phyloP scores from a whole-genome alignment of 192 early-diverging fungal genomes.

The Coemansia sp. region DNA sequence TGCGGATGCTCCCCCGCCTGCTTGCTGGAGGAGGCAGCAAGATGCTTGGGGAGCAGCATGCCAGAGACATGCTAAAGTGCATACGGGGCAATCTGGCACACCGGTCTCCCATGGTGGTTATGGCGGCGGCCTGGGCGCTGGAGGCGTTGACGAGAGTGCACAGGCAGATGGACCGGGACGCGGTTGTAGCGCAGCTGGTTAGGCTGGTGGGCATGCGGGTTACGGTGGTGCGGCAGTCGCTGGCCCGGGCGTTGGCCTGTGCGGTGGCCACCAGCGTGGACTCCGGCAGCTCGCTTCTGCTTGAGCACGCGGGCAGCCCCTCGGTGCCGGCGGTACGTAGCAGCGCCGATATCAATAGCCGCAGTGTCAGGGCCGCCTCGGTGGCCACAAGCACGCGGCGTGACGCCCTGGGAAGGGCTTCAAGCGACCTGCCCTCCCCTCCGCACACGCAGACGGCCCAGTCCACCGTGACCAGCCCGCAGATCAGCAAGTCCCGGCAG shows the following conservation, averaged over 20 bases:
- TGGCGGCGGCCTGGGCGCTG: constrained; percentile 21
- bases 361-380: too few species aligned
- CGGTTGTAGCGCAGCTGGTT: constrained; percentile 1
- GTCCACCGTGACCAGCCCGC: too few species aligned
- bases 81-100: constrained; percentile 66
- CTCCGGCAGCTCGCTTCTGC: background rate
- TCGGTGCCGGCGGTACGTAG: too few species aligned
- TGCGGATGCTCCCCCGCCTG: constrained; percentile 60
- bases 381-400: too few species aligned
- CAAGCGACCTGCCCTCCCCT: too few species aligned
- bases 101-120: constrained; percentile 58
- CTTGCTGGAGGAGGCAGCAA: constrained; percentile 71
- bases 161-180: background rate
- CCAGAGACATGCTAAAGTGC: constrained; percentile 70
- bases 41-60: constrained; percentile 62
- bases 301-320: too few species aligned
- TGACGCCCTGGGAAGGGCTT: too few species aligned
- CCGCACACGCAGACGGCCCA: too few species aligned
- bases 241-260: constrained; percentile 31
- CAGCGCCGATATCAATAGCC: too few species aligned
- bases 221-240: constrained; percentile 29
- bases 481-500: too few species aligned
- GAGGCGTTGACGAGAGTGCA: constrained; percentile 22
- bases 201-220: constrained; percentile 24
- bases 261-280: constrained; percentile 21